These are phyloP conservation scores for Auriscalpium microsporum DNA, from an alignment of 768 basidiomycete species.

Conservation along the genomic window DNA sequence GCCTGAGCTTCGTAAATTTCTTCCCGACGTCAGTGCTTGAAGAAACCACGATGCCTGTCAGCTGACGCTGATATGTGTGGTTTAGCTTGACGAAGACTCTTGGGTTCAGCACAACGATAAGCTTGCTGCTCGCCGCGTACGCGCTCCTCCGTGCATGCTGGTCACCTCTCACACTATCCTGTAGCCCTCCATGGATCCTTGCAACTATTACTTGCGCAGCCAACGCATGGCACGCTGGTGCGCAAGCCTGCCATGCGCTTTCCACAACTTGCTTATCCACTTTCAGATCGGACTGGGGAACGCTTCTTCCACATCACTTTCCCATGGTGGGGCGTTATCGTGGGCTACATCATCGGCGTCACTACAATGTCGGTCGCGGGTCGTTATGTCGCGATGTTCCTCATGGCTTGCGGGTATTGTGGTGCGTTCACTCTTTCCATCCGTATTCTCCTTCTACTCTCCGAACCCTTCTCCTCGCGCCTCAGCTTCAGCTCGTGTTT, in stretches of 20 bases:
- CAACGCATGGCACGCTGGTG: conserved; percentile 50
- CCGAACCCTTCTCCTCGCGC: too few relatives aligned
- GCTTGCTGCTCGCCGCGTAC: conserved; percentile 53
- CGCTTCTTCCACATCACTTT: conserved; percentile 51
- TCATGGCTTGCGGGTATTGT: conserved; percentile 51
- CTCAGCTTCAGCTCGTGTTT: too few relatives aligned
- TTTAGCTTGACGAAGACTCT: conserved; percentile 48
- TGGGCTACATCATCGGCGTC: conserved; percentile 54
- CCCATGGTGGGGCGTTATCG: conserved; percentile 53
- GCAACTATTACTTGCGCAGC: conserved; percentile 39
- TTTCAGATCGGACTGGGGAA: conserved; percentile 48
- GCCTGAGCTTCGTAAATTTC: conserved; percentile 54
- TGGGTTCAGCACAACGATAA: conserved; percentile 51
- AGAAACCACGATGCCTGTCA: neutral
- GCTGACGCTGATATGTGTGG: neutral
- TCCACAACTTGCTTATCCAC: neutral
- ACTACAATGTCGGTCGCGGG: conserved; percentile 43
- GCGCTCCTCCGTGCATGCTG: conserved; percentile 8
- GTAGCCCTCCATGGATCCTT: conserved; percentile 58
- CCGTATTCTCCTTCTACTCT: neutral
- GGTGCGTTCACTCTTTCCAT: conserved; percentile 17
- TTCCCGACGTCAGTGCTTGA: conserved; percentile 36
- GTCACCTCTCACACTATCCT: neutral
- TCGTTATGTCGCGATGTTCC: conserved; percentile 54
- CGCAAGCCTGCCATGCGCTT: conserved; percentile 1